Evolutionary conservation across 805 yeast genomes (phyloP).

Genomic region (Pichia scutulata): DNA sequence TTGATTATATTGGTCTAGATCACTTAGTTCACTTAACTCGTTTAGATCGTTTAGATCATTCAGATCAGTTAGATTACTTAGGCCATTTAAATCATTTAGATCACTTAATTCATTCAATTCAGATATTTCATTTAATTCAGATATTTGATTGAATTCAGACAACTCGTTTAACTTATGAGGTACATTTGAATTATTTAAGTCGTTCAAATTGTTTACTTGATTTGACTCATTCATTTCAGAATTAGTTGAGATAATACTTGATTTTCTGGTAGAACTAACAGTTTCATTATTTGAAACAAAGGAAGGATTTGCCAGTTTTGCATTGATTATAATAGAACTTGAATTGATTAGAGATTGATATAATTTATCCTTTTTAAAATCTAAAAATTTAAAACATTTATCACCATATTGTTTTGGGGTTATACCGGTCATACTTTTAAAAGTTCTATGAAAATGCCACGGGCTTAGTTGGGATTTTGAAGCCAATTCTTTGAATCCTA

Average conservation of each 20-base stretch:
- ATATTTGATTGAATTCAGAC: too few relatives aligned
- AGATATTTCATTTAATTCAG: too few relatives aligned
- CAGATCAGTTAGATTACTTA: neutral
- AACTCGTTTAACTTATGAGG: too few relatives aligned
- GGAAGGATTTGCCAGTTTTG: slow-evolving; percentile 29
- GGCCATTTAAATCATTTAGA: neutral
- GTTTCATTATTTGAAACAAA: slow-evolving; percentile 15
- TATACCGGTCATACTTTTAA: slow-evolving; percentile 76
- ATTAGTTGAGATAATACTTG: neutral
- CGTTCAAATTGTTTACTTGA: too few relatives aligned
- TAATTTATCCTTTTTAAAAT: slow-evolving; percentile 21
- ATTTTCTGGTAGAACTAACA: neutral
- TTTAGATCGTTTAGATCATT: neutral
- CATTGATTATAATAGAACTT: slow-evolving; percentile 24
- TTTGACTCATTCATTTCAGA: neutral
- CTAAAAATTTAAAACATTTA: slow-evolving; percentile 59
- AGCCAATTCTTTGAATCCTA: slow-evolving; percentile 83
- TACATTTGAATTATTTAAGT: too few relatives aligned
- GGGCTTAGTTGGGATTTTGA: slow-evolving; percentile 76
- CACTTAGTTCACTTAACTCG: neutral
- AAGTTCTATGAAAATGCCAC: slow-evolving; percentile 91
- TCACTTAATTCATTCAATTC: too few relatives aligned
- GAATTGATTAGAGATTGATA: slow-evolving; percentile 8
- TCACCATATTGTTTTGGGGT: slow-evolving; percentile 90
- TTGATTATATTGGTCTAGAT: neutral